Conservation (phyloP, 345 rosid genomes). For the Zanthoxylum bungeanum region DNA sequence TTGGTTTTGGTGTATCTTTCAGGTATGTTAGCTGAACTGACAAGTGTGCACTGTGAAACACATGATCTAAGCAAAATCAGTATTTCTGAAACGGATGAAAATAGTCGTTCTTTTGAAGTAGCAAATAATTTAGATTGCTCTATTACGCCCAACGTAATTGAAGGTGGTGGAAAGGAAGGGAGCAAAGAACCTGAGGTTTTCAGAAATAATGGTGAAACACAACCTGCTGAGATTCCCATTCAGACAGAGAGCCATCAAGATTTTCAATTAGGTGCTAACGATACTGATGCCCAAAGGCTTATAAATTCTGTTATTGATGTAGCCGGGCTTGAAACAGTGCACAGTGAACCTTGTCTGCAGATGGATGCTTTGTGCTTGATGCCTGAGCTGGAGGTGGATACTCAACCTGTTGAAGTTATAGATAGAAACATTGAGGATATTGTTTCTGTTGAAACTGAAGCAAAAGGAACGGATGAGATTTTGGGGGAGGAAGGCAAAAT, state of each 20-base stretch:
- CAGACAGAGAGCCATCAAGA: conserved; percentile 25
- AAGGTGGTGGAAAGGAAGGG: conserved; percentile 37
- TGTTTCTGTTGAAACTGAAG: conserved; percentile 32
- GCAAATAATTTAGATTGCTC: conserved; percentile 41
- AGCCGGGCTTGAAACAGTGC: conserved; percentile 18
- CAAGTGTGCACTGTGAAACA: conserved; percentile 47
- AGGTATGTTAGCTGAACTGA: conserved; percentile 74
- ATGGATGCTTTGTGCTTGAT: conserved; percentile 26
- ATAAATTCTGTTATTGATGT: conserved; percentile 23
- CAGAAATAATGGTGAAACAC: conserved; percentile 29
- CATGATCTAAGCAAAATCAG: conserved; percentile 61
- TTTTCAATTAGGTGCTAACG: conserved; percentile 7
- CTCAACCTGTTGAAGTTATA: conserved; percentile 19
- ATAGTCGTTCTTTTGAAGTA: conserved; percentile 35
- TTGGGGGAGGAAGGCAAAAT: conserved; percentile 39
- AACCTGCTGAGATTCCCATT: conserved; percentile 24
- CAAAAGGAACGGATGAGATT: conserved; percentile 28
- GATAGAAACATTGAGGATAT: conserved; percentile 23
- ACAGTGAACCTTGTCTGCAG: conserved; percentile 31
- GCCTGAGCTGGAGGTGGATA: conserved; percentile 18
- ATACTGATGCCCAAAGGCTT: conserved; percentile 21
- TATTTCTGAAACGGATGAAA: conserved; percentile 43
- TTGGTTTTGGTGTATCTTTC: conserved; percentile 25
- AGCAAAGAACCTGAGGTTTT: conserved; percentile 18
- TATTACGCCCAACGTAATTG: conserved; percentile 25